These are phyloP conservation scores for Cichorium intybus DNA, from an alignment of 140 eudicot genomes.

Conservation along the genomic window DNA sequence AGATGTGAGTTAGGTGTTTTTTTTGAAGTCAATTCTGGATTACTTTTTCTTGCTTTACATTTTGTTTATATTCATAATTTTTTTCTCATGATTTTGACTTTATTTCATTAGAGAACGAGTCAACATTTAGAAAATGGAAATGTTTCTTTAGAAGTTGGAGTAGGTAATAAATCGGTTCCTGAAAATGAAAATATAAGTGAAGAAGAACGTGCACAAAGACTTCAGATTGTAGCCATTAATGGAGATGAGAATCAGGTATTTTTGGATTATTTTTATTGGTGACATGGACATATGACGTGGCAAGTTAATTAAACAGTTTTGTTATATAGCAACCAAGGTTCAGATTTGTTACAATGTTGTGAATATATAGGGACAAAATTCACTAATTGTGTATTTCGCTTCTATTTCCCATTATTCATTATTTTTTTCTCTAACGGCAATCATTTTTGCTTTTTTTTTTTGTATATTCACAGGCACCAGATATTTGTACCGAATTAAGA, in stretches of 20 bases:
- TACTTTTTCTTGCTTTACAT: slow-evolving; percentile 1
- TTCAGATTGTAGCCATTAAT: slow-evolving; percentile 23
- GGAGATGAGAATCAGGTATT: slow-evolving; percentile 21
- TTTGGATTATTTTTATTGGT: not conserved
- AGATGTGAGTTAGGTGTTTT: slow-evolving; percentile 25
- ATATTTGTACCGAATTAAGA: slow-evolving; percentile 16
- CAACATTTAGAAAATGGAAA: slow-evolving; percentile 13
- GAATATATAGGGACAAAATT: too few relatives aligned
- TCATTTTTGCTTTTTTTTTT: not conserved
- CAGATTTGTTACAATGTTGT: too few relatives aligned
- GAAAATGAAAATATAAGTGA: slow-evolving; percentile 12
- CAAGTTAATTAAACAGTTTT: too few relatives aligned
- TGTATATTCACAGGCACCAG: not conserved
- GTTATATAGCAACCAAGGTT: too few relatives aligned
- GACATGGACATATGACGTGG: too few relatives aligned
- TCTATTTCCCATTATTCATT: too few relatives aligned
- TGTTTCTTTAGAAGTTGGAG: slow-evolving; percentile 8
- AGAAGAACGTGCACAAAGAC: slow-evolving; percentile 22
- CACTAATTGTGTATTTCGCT: too few relatives aligned
- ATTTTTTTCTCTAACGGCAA: not conserved
- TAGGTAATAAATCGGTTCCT: slow-evolving; percentile 1
- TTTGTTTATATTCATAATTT: not conserved
- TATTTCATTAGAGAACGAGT: not conserved
- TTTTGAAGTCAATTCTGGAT: not conserved
- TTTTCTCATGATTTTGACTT: slow-evolving; percentile 3